Conservation (phyloP, 2,329 filamentous ascomycete species). For the Xylaria sp. region DNA sequence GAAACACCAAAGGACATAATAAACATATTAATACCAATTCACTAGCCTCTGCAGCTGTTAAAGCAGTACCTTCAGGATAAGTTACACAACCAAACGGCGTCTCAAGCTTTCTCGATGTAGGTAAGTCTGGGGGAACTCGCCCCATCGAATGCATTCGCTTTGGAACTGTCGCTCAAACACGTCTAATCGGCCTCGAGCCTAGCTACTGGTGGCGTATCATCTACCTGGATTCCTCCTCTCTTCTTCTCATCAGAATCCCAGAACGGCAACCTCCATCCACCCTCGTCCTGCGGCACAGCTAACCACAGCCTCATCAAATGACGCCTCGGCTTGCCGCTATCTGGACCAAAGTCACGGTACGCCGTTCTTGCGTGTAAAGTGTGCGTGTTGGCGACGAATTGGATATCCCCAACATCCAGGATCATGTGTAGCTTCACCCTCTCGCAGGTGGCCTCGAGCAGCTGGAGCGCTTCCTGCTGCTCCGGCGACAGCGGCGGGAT, state of each 20-base stretch:
- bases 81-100: too few relatives aligned
- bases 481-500: constrained; percentile 72
- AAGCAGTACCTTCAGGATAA: too few relatives aligned
- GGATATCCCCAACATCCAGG: constrained; percentile 83
- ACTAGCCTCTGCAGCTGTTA: too few relatives aligned
- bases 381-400: constrained; percentile 81
- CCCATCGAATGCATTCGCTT: neutral
- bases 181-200: constrained; percentile 75
- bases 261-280: constrained; percentile 84
- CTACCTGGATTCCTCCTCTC: constrained; percentile 84
- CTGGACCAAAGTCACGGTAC: constrained; percentile 67
- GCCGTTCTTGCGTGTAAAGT: constrained; percentile 80
- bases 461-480: constrained; percentile 67
- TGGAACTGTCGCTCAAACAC: neutral
- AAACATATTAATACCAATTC: too few relatives aligned
- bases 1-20: too few relatives aligned
- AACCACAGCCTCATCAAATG: constrained; percentile 87
- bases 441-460: constrained; percentile 78
- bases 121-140: too few relatives aligned
- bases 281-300: constrained; percentile 77
- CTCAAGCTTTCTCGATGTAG: too few relatives aligned
- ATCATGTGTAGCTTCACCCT: constrained; percentile 80
- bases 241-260: constrained; percentile 82
- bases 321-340: constrained; percentile 67
- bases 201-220: constrained; percentile 74